Percentiles rank a stretch among this genome's conserved stretches.
Evolutionary conservation across 345 rosid genomes (phyloP).

Genomic region (Camelina neglecta): DNA sequence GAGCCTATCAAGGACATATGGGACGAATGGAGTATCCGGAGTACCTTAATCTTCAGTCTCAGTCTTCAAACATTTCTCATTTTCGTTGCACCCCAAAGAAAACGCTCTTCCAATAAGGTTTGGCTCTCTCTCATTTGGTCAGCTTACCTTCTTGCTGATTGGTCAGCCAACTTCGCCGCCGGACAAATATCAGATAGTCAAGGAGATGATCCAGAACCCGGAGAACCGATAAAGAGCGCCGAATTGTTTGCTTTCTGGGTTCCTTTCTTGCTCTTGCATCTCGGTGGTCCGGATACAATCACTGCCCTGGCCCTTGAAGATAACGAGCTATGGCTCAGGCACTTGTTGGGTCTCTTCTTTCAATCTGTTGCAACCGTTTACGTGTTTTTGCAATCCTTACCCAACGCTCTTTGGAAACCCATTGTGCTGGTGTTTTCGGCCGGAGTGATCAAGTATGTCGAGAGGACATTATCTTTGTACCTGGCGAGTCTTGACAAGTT

Average conservation of each 20-base stretch:
- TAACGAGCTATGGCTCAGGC: constrained; percentile 48
- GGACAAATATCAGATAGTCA: constrained; percentile 42
- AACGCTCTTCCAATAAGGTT: constrained; percentile 9
- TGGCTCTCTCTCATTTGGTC: constrained; percentile 41
- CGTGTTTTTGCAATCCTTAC: constrained; percentile 25
- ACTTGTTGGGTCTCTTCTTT: constrained; percentile 41
- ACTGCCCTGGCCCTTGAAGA: constrained; percentile 55
- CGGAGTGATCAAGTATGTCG: constrained; percentile 52
- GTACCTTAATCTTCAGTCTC: constrained; percentile 43
- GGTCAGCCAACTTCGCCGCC: constrained; percentile 40
- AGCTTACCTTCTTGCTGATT: constrained; percentile 45
- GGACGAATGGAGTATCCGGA: constrained; percentile 41
- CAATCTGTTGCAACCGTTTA: constrained; percentile 41
- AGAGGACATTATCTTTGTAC: constrained; percentile 50
- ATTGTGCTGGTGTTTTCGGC: constrained; percentile 34
- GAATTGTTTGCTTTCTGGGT: constrained; percentile 46
- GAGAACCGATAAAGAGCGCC: background rate
- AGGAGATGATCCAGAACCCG: constrained; percentile 32
- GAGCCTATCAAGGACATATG: constrained; percentile 34
- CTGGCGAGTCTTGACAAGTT: constrained; percentile 47
- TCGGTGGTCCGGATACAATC: constrained; percentile 53
- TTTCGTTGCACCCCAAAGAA: constrained; percentile 42
- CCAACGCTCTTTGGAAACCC: constrained; percentile 22
- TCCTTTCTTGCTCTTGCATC: constrained; percentile 50
- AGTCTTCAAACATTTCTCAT: constrained; percentile 44